These are phyloP conservation scores for Sistotremastrum niveocremeum DNA, from an alignment of 768 basidiomycete genomes.

Conservation along the genomic window DNA sequence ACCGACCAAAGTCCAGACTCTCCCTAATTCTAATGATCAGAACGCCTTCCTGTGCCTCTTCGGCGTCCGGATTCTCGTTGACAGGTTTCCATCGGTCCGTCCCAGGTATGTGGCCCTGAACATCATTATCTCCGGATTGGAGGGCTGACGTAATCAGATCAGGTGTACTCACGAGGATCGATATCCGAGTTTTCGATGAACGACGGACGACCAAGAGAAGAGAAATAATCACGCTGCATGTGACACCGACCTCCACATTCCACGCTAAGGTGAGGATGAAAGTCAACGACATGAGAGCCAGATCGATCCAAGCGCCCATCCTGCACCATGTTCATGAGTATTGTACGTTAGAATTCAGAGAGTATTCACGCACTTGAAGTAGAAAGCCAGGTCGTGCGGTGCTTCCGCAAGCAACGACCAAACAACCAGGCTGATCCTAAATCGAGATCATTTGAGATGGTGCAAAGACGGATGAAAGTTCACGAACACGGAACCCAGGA, in stretches of 20 bases:
- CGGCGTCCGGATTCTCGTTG: conserved; percentile 72
- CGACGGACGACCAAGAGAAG: conserved; percentile 81
- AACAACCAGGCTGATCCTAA: conserved; percentile 73
- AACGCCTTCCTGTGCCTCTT: conserved; percentile 67
- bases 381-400: conserved; percentile 77
- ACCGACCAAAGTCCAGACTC: conserved; percentile 77
- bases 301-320: conserved; percentile 88
- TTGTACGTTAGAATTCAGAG: not conserved
- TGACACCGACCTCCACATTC: conserved; percentile 85
- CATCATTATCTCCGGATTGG: not conserved
- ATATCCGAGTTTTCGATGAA: conserved; percentile 81
- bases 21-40: conserved; percentile 85
- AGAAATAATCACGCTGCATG: conserved; percentile 79
- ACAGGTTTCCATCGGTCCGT: conserved; percentile 86
- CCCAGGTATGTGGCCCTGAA: conserved; percentile 73
- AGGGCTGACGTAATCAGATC: not conserved
- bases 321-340: conserved; percentile 20
- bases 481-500: conserved; percentile 75
- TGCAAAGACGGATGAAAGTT: conserved; percentile 5
- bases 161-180: conserved; percentile 53
- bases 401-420: conserved; percentile 73
- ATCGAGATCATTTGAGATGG: conserved; percentile 1
- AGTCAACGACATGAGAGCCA: conserved; percentile 75
- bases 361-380: conserved; percentile 48
- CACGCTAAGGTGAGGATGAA: conserved; percentile 81